Evolutionary conservation across 2,329 filamentous ascomycete genomes (phyloP).

Genomic region (Beauveria varroae): DNA sequence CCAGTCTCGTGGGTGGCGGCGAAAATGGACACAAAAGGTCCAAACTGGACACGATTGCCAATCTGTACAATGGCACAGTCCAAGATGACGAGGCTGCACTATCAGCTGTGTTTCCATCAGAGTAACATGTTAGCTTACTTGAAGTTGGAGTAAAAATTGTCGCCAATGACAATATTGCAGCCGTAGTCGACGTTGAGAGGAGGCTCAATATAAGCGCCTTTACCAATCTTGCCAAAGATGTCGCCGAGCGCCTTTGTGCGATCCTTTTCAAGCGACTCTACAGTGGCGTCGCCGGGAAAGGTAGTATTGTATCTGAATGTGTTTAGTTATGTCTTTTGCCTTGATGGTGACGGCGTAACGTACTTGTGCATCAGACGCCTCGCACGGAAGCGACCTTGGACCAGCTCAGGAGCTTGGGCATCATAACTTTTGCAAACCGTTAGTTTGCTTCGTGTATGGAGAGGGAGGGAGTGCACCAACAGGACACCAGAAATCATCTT

Average conservation of each 20-base stretch:
- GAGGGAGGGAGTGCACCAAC: slow-evolving; percentile 27
- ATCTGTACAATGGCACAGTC: slow-evolving; percentile 67
- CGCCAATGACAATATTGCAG: slow-evolving; percentile 54
- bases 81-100: slow-evolving; percentile 48
- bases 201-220: slow-evolving; percentile 50
- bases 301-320: slow-evolving; percentile 35
- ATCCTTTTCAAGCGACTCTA: slow-evolving; percentile 29
- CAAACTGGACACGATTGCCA: slow-evolving; percentile 63
- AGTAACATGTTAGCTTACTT: slow-evolving; percentile 18
- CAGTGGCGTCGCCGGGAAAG: slow-evolving; percentile 41
- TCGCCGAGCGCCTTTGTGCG: slow-evolving; percentile 39
- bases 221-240: slow-evolving; percentile 42
- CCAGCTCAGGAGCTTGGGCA: slow-evolving; percentile 38
- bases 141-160: slow-evolving; percentile 55
- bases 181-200: slow-evolving; percentile 59
- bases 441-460: neutral
- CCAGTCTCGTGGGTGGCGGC: slow-evolving; percentile 66
- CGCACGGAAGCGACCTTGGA: slow-evolving; percentile 43
- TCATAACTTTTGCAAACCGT: slow-evolving; percentile 37
- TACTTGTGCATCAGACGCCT: slow-evolving; percentile 50
- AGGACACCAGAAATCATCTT: slow-evolving; percentile 58
- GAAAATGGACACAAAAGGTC: slow-evolving; percentile 64
- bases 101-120: neutral
- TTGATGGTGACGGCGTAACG: slow-evolving; percentile 33
- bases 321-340: neutral